These are phyloP conservation scores for Byssochlamys sp. DNA, from an alignment of 2,329 filamentous ascomycete genomes.

Conservation along the genomic window DNA sequence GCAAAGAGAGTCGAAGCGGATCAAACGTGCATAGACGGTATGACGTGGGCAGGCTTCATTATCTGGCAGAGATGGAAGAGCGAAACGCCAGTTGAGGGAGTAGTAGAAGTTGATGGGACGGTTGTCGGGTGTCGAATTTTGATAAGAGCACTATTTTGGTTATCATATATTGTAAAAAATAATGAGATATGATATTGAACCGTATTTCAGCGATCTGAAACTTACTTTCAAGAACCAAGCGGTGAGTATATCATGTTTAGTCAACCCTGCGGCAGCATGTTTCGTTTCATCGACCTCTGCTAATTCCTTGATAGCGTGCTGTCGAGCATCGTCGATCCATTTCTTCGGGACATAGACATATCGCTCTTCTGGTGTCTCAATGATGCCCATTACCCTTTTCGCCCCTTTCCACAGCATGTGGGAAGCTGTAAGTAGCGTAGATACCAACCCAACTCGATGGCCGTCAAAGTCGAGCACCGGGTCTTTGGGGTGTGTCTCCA, in stretches of 20 bases:
- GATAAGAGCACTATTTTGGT: neutral
- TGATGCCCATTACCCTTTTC: neutral
- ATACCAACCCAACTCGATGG: neutral
- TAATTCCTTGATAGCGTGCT: neutral
- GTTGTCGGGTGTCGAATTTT: neutral
- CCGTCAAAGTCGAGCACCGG: neutral
- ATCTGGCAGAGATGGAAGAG: neutral
- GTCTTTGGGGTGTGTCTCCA: neutral
- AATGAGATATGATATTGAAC: neutral
- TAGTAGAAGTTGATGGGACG: neutral
- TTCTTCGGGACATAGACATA: neutral
- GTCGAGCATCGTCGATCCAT: neutral
- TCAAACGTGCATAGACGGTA: neutral
- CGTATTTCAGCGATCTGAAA: neutral
- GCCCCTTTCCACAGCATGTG: neutral
- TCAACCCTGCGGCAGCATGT: neutral
- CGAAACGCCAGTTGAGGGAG: neutral
- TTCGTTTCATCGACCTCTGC: neutral
- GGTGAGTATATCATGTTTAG: neutral
- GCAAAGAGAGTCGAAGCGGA: neutral
- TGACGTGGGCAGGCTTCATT: neutral
- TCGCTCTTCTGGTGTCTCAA: neutral
- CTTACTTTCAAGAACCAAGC: neutral
- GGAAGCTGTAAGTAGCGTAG: neutral
- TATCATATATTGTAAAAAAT: neutral